Base-by-base conservation (phyloP, 345 rosid genomes). In the Microcos paniculata region DNA sequence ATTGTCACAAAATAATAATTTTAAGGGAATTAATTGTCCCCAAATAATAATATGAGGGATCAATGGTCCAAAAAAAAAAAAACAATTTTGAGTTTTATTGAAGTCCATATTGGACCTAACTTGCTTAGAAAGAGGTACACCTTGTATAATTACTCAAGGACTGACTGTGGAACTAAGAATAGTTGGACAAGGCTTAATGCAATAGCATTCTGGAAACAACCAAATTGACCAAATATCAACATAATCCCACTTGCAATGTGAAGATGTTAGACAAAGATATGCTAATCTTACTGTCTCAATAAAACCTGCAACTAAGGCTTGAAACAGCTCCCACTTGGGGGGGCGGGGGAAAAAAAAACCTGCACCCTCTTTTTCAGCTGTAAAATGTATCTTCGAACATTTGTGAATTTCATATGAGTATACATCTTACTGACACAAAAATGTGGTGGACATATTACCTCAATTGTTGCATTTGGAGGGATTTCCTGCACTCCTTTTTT, bases 391-490 rank as follows among this genome's bases (percentile, higher is more conserved):
- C n/a, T n/a, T n/a, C n/a, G n/a, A n/a, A n/a, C n/a, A n/a, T n/a
- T n/a, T n/a, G n/a, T n/a, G n/a, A n/a, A n/a, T n/a, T n/a, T n/a
- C n/a, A n/a, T n/a, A n/a, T n/a, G n/a, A n/a, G n/a, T n/a, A n/a
- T n/a, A n/a, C 24, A 13, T 35, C 66, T 38, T 33, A 74, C 16
- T 38, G 33, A 18, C 7, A 51, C 62, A 62, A 46, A 45, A 8
- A n/a, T 9, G 13, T 15, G 1, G 13, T 35, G 18, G 42, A 7
- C 43, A 62, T 13, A 28, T 51, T 82, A 94, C 98, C 94, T 91
- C 98, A 56, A 94, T 94, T 43, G 97, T 94, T 76, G 96, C 98
- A 83, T 94, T 91, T 63, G 97, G 98, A 81, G 98, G 97, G 76
- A 94, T 94, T 84, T 92, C 98, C 75, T 91, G 98, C 23, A 94